phyloP scores from a whole-genome alignment of 768 basidiomycete species.

The Ramaria rubella region DNA sequence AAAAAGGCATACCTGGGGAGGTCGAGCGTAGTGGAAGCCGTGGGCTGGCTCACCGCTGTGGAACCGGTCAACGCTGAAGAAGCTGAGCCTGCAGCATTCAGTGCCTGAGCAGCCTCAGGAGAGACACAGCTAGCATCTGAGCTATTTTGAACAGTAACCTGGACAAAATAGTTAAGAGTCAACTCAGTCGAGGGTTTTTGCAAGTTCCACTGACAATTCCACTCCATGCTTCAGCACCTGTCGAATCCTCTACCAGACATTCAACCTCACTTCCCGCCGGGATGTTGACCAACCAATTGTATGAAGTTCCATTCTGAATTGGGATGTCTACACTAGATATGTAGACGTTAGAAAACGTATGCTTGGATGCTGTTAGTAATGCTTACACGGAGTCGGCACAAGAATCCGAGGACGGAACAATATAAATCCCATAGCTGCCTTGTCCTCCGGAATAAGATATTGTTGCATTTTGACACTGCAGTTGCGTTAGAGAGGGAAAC shows the following conservation, averaged over 20 bases:
- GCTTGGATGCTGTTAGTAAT: background rate
- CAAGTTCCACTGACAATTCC: constrained; percentile 38
- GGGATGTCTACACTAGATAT: constrained; percentile 47
- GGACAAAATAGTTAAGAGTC: background rate
- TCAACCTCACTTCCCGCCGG: constrained; percentile 42
- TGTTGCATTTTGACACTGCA: background rate
- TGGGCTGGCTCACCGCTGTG: constrained; percentile 19
- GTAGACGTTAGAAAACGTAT: background rate
- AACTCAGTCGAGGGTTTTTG: background rate
- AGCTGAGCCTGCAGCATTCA: constrained; percentile 12
- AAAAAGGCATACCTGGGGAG: background rate
- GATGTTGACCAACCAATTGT: constrained; percentile 41
- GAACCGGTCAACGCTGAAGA: background rate
- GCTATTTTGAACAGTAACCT: constrained; percentile 32
- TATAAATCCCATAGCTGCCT: constrained; percentile 1
- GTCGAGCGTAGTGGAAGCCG: constrained; percentile 11
- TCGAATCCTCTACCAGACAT: constrained; percentile 47
- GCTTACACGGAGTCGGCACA: constrained; percentile 59
- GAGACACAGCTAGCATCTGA: constrained; percentile 33
- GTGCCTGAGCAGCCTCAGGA: background rate
- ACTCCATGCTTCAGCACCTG: constrained; percentile 62
- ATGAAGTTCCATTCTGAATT: constrained; percentile 38
- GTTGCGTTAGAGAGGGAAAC: background rate
- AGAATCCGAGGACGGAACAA: constrained; percentile 44
- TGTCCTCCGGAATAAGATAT: background rate